Base-by-base conservation (phyloP, 768 basidiomycete genomes). In the Strobilomyces echinocephalus region DNA sequence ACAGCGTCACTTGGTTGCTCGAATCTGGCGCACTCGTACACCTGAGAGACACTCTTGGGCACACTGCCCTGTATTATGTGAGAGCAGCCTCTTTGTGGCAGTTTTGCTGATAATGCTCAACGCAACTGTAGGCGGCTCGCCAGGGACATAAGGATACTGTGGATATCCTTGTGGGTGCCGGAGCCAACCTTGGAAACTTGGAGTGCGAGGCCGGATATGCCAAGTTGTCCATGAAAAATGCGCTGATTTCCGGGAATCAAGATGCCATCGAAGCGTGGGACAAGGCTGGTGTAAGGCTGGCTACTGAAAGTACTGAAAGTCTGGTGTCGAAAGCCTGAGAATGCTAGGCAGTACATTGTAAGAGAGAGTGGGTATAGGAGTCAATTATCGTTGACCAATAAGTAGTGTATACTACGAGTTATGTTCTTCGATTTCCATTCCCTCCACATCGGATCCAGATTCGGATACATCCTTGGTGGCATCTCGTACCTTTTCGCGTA, bases 1-100 rank as follows among this genome's bases (percentile, higher is more conserved):
- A 59, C 10, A 72, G 74, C 36, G 71, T 75, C 36, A 65, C 65
- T 31, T 62, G 79, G 31, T 71, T 94, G 35, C 76, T 94, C 18
- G 74, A 80, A 55, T 81, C 82, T 0, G 91, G 91, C 5, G 89
- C 91, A 1, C 73, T 91, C 14, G 91, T 94, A 20, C 91, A 95
- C 67, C 73, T 88, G 9, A 77, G 92, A 51, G 92, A 95, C 66
- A 65, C 70, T 1, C 74, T 93, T 42, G 92, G 89, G 2, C 91
- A 93, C 62, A 92, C 91, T 14, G 79, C 89, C 4, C 73, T 93
- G 15, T 93, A 92, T 69, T 88, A 91, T 69, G 88, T 88, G 57
- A 61, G 82, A 68, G 30, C 15, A 39, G 41, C 44, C 36, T 20
- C 49, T 6, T 24, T 5, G 26, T 34, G 16, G n/a, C 20, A 9